Evolutionary conservation across 2,329 filamentous ascomycete species (phyloP), one percentile per base, ranked within the genome.

Genomic region (Botryosphaeria dothidea): DNA sequence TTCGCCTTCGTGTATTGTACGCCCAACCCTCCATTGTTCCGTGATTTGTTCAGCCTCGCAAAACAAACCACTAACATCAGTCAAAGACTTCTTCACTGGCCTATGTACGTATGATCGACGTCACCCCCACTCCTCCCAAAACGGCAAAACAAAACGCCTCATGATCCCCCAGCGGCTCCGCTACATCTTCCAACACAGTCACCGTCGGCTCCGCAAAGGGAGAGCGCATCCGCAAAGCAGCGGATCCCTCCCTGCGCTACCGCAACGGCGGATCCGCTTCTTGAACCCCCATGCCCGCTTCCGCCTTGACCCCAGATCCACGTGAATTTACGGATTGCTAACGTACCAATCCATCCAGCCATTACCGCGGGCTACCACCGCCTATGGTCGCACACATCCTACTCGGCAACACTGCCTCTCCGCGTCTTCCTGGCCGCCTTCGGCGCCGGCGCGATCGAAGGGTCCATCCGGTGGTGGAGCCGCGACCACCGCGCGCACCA

Each of bases 381-480:
- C 80, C 85, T 95, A 57, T 96, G 92, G 92, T 90, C 92, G 74
- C 92, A 96, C 79, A 88, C 87, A 56, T 92, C 90, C 8, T 96
- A 93, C 83, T 92, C 91, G 70, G 92, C 91, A 46, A 86, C 85
- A 27, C 79, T 89, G 15, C 91, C 91, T 49, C 86, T 96, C 65
- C 89, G 90, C 79, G 88, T 95, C 74, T 94, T 92, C 81, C 88
- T 96, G 68, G 92, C 92, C 66, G 89, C 89, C 56, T 87, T 92
- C 68, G 92, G 92, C 66, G 91, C 90, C 73, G 92, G 92, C 80
- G 91, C 92, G 69, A 91, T 94, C 65, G 87, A 96, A 78, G 92
- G 92, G 65, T 95, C 92, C 51, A 90, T 93, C 75, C 85, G 92
- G 78, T 96, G 92, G 92, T 96, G 92, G 92, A 88, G 91, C 67